These are phyloP conservation scores for Penicillium sp. DNA, from an alignment of 2,329 filamentous ascomycete genomes.

Conservation along the genomic window DNA sequence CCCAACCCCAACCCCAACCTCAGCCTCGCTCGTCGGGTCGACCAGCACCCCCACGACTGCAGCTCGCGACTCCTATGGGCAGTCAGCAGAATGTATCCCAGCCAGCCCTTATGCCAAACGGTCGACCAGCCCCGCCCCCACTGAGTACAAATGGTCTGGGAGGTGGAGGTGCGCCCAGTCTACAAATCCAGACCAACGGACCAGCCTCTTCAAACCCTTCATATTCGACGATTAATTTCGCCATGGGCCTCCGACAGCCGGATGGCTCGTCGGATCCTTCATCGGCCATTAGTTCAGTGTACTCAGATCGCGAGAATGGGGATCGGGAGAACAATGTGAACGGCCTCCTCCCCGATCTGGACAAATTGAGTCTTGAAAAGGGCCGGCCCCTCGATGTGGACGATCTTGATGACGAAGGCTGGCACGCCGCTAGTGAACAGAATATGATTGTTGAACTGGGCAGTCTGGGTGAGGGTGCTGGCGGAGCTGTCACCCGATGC, in stretches of 20 bases:
- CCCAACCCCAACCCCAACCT: slow-evolving; percentile 57
- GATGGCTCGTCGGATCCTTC: slow-evolving; percentile 74
- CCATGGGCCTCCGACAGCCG: slow-evolving; percentile 63
- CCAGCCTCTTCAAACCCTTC: slow-evolving; percentile 75
- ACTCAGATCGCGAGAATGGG: slow-evolving; percentile 76
- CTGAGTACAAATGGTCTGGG: slow-evolving; percentile 69
- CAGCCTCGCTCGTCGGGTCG: slow-evolving; percentile 40
- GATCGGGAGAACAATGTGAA: slow-evolving; percentile 79
- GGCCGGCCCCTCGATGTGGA: slow-evolving; percentile 85
- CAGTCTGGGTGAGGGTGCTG: slow-evolving; percentile 88
- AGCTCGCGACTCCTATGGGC: slow-evolving; percentile 85
- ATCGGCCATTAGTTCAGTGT: slow-evolving; percentile 81
- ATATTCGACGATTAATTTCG: slow-evolving; percentile 79
- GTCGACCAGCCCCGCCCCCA: slow-evolving; percentile 56
- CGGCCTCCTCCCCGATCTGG: slow-evolving; percentile 70
- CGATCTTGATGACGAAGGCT: slow-evolving; percentile 90
- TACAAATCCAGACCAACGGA: slow-evolving; percentile 73
- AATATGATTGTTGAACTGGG: slow-evolving; percentile 85
- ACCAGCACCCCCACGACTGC: slow-evolving; percentile 72
- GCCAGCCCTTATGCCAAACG: slow-evolving; percentile 54
- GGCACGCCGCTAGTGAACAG: slow-evolving; percentile 88
- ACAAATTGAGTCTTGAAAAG: slow-evolving; percentile 77
- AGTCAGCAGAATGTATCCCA: slow-evolving; percentile 65
- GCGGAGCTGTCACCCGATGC: slow-evolving; percentile 90
- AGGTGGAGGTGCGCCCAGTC: slow-evolving; percentile 74